Evolutionary conservation across 257 asterid genomes (phyloP).

Genomic region (Rhazya stricta): DNA sequence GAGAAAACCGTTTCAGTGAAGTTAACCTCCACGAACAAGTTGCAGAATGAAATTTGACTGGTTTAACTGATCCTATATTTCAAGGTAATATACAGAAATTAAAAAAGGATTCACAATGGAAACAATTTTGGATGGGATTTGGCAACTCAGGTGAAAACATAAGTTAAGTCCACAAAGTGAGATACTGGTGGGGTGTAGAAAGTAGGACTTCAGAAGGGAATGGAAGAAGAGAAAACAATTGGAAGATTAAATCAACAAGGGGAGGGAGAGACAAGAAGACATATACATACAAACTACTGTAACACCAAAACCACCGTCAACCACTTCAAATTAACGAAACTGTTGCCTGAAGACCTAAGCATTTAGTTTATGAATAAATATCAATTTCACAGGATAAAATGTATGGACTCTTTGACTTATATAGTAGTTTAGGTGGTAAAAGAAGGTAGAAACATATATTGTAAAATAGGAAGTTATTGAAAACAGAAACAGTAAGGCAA

Average conservation of each 20-base stretch:
- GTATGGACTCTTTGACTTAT: background rate
- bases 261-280: background rate
- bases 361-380: background rate
- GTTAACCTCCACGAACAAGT: background rate
- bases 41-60: background rate
- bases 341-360: background rate
- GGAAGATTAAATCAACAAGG: background rate
- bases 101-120: background rate
- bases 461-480: too few species aligned
- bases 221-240: background rate
- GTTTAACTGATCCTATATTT: background rate
- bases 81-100: background rate
- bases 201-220: background rate
- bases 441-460: constrained; percentile 20
- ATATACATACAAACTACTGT: background rate
- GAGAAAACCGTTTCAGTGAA: background rate
- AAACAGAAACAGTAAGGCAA: too few species aligned
- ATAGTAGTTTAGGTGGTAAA: background rate
- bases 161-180: background rate
- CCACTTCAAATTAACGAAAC: background rate
- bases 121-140: background rate
- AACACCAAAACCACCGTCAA: background rate
- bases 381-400: background rate
- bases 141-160: background rate
- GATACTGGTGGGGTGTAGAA: background rate